Evolutionary conservation across 805 yeast species (phyloP).

Genomic region (Debaryomyces tyrocola): DNA sequence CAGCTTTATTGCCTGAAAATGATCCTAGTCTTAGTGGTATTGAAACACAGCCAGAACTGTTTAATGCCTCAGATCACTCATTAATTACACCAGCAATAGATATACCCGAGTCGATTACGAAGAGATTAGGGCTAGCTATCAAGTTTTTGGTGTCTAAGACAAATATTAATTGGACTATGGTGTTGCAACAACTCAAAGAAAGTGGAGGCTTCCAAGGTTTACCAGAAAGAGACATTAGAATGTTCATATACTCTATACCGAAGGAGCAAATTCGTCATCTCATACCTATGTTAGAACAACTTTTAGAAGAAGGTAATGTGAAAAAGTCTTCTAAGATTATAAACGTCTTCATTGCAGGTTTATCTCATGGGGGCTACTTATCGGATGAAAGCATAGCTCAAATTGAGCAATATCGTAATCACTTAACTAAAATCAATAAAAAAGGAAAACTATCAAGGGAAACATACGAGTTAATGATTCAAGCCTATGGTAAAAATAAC

Average conservation of each 20-base stretch:
- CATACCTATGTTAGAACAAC: constrained; percentile 35
- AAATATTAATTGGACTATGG: constrained; percentile 49
- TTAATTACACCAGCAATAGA: constrained; percentile 19
- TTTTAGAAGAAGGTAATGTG: constrained; percentile 36
- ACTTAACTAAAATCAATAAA: constrained; percentile 19
- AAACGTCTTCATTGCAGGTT: constrained; percentile 37
- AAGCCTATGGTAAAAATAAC: constrained; percentile 44
- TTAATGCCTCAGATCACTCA: constrained; percentile 6
- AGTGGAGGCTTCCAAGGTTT: constrained; percentile 38
- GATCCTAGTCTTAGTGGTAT: background rate
- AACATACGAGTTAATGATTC: constrained; percentile 46
- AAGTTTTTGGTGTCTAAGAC: constrained; percentile 38
- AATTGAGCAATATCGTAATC: constrained; percentile 33
- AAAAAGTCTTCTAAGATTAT: constrained; percentile 29
- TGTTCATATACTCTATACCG: constrained; percentile 44
- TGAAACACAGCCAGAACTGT: background rate
- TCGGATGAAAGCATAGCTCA: constrained; percentile 17
- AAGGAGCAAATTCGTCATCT: constrained; percentile 28
- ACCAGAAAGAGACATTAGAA: constrained; percentile 30
- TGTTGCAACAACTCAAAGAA: constrained; percentile 35
- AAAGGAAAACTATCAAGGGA: constrained; percentile 30
- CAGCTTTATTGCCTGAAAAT: background rate
- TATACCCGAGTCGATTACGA: constrained; percentile 38
- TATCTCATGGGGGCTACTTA: constrained; percentile 23
- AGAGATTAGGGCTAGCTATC: constrained; percentile 39